Conservation (phyloP, 73 alveolate species). For the Uronychia setigera region DNA sequence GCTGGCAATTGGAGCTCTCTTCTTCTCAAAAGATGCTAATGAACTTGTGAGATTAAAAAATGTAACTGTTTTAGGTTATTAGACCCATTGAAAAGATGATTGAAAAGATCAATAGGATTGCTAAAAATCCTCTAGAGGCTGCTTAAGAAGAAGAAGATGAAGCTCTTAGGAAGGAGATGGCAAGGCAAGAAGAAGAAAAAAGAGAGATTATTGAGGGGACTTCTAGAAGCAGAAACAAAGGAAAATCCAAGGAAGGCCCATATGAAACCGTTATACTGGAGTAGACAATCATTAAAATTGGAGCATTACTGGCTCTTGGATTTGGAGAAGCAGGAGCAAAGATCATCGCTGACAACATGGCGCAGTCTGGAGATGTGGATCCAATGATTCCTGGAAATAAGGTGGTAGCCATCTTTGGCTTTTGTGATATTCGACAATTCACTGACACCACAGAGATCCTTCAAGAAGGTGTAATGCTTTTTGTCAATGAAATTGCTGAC, state of each 20-base stretch:
- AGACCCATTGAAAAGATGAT: conserved; percentile 62
- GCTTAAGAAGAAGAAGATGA: conserved; percentile 64
- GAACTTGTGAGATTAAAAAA: conserved; percentile 42
- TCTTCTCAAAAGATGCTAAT: conserved; percentile 52
- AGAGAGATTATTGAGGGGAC: conserved; percentile 7
- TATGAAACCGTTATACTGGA: conserved; percentile 94
- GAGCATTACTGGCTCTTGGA: conserved; percentile 95
- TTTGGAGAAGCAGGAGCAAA: conserved; percentile 99
- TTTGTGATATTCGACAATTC: conserved; percentile 98
- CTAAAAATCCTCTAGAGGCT: conserved; percentile 60
- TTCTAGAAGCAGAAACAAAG: conserved; percentile 6
- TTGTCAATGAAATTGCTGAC: conserved; percentile 98
- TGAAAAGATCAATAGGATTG: conserved; percentile 33
- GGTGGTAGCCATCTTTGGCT: conserved; percentile 94
- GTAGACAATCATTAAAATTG: conserved; percentile 94
- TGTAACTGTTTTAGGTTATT: conserved; percentile 9
- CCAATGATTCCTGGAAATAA: conserved; percentile 98
- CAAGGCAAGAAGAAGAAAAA: conserved; percentile 28
- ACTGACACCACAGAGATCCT: conserved; percentile 98
- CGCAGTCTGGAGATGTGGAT: conserved; percentile 94
- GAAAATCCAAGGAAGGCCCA: conserved; percentile 17
- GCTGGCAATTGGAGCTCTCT: conserved; percentile 67
- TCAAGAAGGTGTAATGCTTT: conserved; percentile 98
- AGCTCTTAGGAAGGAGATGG: conserved; percentile 52
- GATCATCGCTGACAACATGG: conserved; percentile 94